Conservation (phyloP, 169 alveolate species). For the Sarcocystis neurona region DNA sequence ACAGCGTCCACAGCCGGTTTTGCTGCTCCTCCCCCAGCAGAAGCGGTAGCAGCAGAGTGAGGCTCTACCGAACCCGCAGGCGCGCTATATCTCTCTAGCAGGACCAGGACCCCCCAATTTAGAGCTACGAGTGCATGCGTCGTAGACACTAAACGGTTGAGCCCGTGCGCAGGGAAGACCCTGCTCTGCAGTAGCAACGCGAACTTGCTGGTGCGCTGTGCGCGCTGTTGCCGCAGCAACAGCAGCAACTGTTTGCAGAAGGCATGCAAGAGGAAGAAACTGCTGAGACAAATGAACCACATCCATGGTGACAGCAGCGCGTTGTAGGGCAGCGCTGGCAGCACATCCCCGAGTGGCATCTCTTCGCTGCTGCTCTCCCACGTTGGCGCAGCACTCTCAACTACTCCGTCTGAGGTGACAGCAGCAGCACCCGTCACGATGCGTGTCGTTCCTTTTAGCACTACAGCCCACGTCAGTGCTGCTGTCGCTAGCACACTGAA, state of each 20-base stretch:
- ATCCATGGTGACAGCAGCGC: no score
- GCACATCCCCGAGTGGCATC: no score
- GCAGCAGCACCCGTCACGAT: no score
- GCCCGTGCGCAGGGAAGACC: constrained; percentile 53
- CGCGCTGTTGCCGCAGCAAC: constrained; percentile 49
- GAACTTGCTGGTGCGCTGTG: background rate
- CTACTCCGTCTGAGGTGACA: no score
- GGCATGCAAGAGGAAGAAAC: constrained; percentile 21
- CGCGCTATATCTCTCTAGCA: background rate
- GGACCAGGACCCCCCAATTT: constrained; percentile 7
- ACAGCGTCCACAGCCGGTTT: no score
- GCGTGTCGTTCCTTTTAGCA: no score
- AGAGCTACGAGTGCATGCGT: constrained; percentile 19
- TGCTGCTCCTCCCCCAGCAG: background rate
- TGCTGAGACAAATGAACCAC: background rate
- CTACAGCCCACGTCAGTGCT: no score
- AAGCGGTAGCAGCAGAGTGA: background rate
- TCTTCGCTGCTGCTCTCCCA: no score
- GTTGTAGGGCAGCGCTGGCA: no score
- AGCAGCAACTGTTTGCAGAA: background rate
- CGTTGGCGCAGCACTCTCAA: no score
- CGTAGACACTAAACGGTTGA: constrained; percentile 34
- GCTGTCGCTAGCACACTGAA: no score
- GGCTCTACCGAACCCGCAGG: background rate
- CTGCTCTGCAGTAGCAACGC: constrained; percentile 45